These are phyloP conservation scores for Clitopilus passeckerianus DNA, from an alignment of 768 basidiomycete species.

Conservation along the genomic window DNA sequence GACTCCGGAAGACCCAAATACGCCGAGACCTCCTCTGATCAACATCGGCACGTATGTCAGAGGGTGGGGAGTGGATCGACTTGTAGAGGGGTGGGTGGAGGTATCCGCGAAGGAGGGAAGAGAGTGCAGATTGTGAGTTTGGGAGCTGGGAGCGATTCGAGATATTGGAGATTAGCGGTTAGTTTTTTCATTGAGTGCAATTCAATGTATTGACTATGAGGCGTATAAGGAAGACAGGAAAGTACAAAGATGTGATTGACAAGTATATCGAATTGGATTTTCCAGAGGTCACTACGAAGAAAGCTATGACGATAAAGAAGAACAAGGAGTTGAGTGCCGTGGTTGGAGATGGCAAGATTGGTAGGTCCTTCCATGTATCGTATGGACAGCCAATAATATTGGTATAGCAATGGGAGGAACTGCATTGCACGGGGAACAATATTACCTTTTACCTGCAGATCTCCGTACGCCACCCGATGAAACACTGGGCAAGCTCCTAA, in stretches of 20 bases:
- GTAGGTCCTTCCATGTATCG: constrained; percentile 25
- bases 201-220: constrained; percentile 1
- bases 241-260: constrained; percentile 40
- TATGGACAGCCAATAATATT: constrained; percentile 24
- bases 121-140: constrained; percentile 86
- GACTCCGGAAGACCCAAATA: constrained; percentile 41
- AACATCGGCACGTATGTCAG: constrained; percentile 93
- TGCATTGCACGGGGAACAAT: constrained; percentile 46
- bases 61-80: constrained; percentile 70
- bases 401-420: constrained; percentile 57
- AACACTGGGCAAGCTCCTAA: constrained; percentile 36
- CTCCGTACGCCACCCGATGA: constrained; percentile 56
- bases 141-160: constrained; percentile 92
- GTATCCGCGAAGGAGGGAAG: constrained; percentile 35
- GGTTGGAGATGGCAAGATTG: constrained; percentile 38
- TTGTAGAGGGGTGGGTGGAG: constrained; percentile 64
- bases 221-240: constrained; percentile 46
- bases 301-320: constrained; percentile 76
- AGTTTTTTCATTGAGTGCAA: constrained; percentile 24
- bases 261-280: constrained; percentile 91
- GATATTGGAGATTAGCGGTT: constrained; percentile 90
- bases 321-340: constrained; percentile 48
- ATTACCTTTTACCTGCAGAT: constrained; percentile 75
- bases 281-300: constrained; percentile 75
- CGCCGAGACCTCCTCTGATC: constrained; percentile 80